Conservation (phyloP, 1,284 basidiomycete genomes). For the Tetrapyrgos nigripes region DNA sequence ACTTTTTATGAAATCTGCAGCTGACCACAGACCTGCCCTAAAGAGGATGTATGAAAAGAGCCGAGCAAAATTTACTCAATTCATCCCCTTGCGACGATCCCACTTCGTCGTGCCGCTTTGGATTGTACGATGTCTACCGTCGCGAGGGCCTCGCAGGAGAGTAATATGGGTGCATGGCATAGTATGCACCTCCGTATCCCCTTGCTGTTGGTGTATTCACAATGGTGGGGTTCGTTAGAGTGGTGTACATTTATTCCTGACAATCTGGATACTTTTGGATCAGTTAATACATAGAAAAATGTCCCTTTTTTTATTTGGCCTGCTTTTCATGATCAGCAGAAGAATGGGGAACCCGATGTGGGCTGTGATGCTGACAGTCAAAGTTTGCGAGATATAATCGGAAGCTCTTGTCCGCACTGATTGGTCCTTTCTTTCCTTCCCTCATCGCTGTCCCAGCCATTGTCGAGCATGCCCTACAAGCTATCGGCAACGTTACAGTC, state of each 20-base stretch:
- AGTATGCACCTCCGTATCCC: constrained; percentile 88
- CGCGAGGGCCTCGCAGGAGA: constrained; percentile 87
- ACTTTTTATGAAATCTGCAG: neutral
- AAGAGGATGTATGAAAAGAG: neutral
- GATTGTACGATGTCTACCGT: constrained; percentile 60
- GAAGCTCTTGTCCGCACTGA: constrained; percentile 4
- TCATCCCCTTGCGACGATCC: constrained; percentile 69
- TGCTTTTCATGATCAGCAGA: too few species aligned
- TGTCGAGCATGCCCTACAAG: constrained; percentile 74
- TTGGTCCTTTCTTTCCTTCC: constrained; percentile 20
- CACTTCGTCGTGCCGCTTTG: constrained; percentile 52
- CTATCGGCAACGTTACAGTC: constrained; percentile 78
- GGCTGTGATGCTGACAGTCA: neutral
- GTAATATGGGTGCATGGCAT: constrained; percentile 89
- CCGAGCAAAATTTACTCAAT: neutral
- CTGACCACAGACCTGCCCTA: constrained; percentile 9
- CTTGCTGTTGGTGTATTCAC: constrained; percentile 54
- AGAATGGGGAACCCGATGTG: too few species aligned
- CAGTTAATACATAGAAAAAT: too few species aligned
- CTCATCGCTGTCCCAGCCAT: constrained; percentile 18
- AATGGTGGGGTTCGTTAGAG: constrained; percentile 82
- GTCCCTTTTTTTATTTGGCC: too few species aligned
- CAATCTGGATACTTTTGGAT: neutral
- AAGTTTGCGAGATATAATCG: neutral
- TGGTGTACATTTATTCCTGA: constrained; percentile 70